Base-by-base conservation (phyloP, 2,329 filamentous ascomycete species). In the Fusarium annulatum region DNA sequence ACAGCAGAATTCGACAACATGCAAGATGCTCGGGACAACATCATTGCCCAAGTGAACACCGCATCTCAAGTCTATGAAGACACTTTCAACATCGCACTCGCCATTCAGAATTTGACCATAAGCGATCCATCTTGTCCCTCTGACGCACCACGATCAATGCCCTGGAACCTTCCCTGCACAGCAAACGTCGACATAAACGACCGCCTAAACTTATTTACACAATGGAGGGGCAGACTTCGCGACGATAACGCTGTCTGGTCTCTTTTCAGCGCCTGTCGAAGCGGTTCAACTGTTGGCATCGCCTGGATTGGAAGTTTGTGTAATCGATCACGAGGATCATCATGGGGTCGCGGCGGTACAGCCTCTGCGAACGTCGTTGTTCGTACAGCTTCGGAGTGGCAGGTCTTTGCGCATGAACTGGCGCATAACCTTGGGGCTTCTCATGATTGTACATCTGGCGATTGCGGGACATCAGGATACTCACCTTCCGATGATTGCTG, bases 191-290 rank as follows among this genome's bases (percentile, higher is more conserved):
- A 88, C 28, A 94, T 97, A 68, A 89, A 90, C 43, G 86, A 89
- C 69, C 92, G 95, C 2, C 85, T 98, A 42, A 94, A 94, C 79
- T 84, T 92, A 21, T 97, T 98, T 81, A 97, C 94, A 1, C 82
- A 86, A 33, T 97, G 95, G 95, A 89, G 95, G 74, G 93, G 93
- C 15, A 84, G 89, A 38, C 89, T 90, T 69, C 64, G 67, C 1
- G 84, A 86, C 5, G 94, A 97, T 48, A 96, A 96, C 81, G 94
- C 94, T 5, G 94, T 95, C 79, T 97, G 95, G 95, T 96, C 93
- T 3, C 84, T 96, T 21, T 85, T 96, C 78, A 94, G 89, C 46
- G 92, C 89, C 9, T 96, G 94, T 80, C 88, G 89, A 73, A 95
- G 93, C 1, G 92, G 89, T 46, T 88, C 91, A 28, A 94, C 95